Percentiles rank a stretch among this genome's conserved stretches.
phyloP scores from a whole-genome alignment of 202 grass and related monocot species.

The Carex arenaria region DNA sequence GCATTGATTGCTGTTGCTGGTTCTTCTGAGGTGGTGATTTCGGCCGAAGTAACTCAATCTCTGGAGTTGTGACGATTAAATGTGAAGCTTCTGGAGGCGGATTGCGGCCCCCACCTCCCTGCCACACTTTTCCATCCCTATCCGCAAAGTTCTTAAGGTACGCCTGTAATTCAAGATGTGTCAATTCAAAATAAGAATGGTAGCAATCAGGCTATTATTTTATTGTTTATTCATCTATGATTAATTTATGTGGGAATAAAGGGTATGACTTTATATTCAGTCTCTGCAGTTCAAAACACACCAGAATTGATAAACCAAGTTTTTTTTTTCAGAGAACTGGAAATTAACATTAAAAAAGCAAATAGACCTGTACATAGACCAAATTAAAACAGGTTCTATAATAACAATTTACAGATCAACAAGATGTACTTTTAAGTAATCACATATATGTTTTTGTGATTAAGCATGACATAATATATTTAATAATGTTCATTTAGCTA shows the following conservation, averaged over 20 bases:
- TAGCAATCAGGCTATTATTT: not conserved
- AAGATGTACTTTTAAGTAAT: not conserved
- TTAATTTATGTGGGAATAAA: not conserved
- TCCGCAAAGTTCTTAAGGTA: slow-evolving; percentile 61
- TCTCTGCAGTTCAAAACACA: not conserved
- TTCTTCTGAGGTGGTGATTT: slow-evolving; percentile 84
- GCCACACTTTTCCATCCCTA: slow-evolving; percentile 87
- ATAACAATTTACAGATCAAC: not conserved
- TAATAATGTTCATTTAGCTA: not conserved
- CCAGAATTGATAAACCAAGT: not conserved
- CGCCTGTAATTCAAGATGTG: slow-evolving; percentile 27
- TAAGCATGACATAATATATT: not conserved
- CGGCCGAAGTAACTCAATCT: slow-evolving; percentile 72
- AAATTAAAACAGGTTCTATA: not conserved
- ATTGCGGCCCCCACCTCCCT: slow-evolving; percentile 78
- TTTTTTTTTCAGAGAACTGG: not conserved
- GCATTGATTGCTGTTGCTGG: slow-evolving; percentile 24
- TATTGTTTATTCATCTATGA: not conserved
- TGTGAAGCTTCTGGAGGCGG: slow-evolving; percentile 84
- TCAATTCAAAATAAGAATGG: not conserved
- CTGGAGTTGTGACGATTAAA: slow-evolving; percentile 74
- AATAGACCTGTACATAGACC: not conserved
- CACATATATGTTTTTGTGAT: too few species aligned
- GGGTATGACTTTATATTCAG: not conserved
- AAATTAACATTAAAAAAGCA: not conserved